phyloP scores from a whole-genome alignment of 768 basidiomycete genomes.

The Mycena vulgaris region DNA sequence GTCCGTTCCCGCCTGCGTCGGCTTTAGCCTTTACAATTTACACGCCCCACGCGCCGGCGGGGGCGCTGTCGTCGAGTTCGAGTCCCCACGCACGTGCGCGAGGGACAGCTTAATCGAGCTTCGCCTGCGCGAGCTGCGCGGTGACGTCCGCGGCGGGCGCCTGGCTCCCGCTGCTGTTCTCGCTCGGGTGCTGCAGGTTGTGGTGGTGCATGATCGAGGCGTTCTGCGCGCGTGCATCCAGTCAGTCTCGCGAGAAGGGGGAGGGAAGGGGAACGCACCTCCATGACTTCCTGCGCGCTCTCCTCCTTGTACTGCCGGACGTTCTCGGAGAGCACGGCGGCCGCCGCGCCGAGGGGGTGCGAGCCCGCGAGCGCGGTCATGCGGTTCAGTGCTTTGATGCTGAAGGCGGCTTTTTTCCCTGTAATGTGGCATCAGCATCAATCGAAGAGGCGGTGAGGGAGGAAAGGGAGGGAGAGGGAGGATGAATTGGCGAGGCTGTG shows the following conservation, averaged over 20 bases:
- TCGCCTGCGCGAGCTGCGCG: slow-evolving; percentile 22
- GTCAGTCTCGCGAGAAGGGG: background rate
- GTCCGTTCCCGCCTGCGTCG: background rate
- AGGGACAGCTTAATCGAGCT: slow-evolving; percentile 3
- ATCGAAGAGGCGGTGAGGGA: background rate
- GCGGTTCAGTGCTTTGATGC: slow-evolving; percentile 90
- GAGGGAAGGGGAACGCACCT: slow-evolving; percentile 39
- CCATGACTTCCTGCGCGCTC: slow-evolving; percentile 74
- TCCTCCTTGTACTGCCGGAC: slow-evolving; percentile 85
- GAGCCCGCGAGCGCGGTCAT: slow-evolving; percentile 75
- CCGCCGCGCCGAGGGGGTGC: slow-evolving; percentile 54
- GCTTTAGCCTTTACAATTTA: background rate
- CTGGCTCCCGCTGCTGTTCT: background rate
- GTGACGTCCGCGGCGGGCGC: slow-evolving; percentile 27
- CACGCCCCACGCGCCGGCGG: too few relatives aligned
- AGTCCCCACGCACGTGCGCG: too few relatives aligned
- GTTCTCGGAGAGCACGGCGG: slow-evolving; percentile 69
- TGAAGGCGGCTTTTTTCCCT: slow-evolving; percentile 93
- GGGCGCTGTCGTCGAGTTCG: too few relatives aligned
- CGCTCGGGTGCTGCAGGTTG: slow-evolving; percentile 33
- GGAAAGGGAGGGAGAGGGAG: background rate
- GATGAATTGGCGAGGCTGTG: too few relatives aligned
- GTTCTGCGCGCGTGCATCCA: slow-evolving; percentile 43
- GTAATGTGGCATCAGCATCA: background rate
- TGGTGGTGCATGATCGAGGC: slow-evolving; percentile 67